These are phyloP conservation scores for Herpetomonas tarakana DNA, from an alignment of 208 protist genomes.

Conservation along the genomic window DNA sequence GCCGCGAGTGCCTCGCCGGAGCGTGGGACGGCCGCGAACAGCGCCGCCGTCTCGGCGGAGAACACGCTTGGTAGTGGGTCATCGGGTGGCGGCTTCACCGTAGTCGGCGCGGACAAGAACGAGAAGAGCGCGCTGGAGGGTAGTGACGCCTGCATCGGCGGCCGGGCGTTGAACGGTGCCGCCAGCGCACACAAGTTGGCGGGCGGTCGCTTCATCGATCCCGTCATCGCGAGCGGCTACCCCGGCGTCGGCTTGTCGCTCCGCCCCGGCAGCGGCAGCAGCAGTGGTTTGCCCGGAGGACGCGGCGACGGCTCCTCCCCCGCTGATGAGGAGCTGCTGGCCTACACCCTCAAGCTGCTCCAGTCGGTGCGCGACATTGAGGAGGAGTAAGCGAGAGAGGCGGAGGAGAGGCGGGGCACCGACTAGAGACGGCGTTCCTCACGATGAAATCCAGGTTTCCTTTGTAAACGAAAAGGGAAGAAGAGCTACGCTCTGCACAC, in stretches of 20 bases:
- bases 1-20: background rate
- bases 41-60: background rate
- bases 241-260: background rate
- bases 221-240: slow-evolving; percentile 2
- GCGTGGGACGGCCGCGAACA: background rate
- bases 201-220: slow-evolving; percentile 4
- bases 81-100: slow-evolving; percentile 15
- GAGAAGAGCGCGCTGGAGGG: background rate
- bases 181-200: background rate
- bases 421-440: too few species aligned
- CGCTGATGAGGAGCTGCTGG: slow-evolving; percentile 11
- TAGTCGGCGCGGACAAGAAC: slow-evolving; percentile 11
- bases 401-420: too few species aligned
- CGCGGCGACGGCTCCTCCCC: slow-evolving; percentile 9
- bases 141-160: background rate
- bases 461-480: background rate
- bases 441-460: too few species aligned
- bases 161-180: background rate
- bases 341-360: slow-evolving; percentile 49
- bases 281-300: background rate
- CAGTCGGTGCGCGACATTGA: slow-evolving; percentile 66
- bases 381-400: slow-evolving; percentile 31
- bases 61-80: background rate
- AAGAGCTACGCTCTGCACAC: background rate
- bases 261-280: background rate